Evolutionary conservation across 495 filamentous ascomycete species (phyloP), one percentile per base, ranked within the genome.

Genomic region (Penicillium longicatenatum): DNA sequence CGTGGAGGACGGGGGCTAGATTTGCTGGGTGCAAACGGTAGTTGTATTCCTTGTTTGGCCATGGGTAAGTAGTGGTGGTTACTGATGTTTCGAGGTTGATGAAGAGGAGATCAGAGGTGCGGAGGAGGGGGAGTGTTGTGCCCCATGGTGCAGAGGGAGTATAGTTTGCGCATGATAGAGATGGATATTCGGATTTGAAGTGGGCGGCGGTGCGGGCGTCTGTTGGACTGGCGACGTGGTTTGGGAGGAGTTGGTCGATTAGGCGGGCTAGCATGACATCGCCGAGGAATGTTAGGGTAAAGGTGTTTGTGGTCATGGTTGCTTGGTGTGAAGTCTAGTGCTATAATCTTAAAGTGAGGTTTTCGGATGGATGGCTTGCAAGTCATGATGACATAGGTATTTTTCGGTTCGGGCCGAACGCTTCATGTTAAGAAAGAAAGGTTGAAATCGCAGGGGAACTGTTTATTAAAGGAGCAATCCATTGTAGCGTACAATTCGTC

Each of bases 221-320:
- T 14, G 49, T 21, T 6, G 63, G 48, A 49, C 64, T 65, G 50
- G 60, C 22, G 61, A 73, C 64, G 57, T 75, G 69, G 11, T 55
- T 49, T 12, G 72, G 68, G 54, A 70, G 66, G 49, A 77, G 62
- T 64, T 77, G 72, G 61, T 79, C 75, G 60, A 79, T 56, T 12
- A 77, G 72, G 19, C 75, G 71, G 46, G 64, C 75, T n/a, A 78
- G 71, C 75, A 78, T 79, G 10, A 75, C 70, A 55, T 79, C 75
- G 57, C 75, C 75, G 53, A 65, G 52, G 51, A 78, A 72, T 19
- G 65, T 70, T 26, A 78, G 48, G 45, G 57, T 71, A 64, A 63
- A 71, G 3, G 58, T 41, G 8, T 50, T 45, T 1, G 48, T 6
- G 10, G 56, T 17, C 62, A 68, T 67, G 37, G 31, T 53, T 14